Conservation (phyloP, 2,329 filamentous ascomycete species). For the Alternaria angustiovoidea region DNA sequence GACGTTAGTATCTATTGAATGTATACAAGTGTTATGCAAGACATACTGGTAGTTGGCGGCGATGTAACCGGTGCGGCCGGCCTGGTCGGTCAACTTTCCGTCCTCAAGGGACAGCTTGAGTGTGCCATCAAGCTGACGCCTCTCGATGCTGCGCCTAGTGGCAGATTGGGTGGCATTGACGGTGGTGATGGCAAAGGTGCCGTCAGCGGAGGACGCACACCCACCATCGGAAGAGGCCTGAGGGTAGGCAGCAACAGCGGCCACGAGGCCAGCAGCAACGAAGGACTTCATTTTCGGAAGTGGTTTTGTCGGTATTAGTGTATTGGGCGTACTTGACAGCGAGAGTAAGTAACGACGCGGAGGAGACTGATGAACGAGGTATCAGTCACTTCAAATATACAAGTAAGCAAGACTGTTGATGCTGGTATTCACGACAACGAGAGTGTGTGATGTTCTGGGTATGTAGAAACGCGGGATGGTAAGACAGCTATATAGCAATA, state of each 20-base stretch:
- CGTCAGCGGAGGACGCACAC: conserved; percentile 62
- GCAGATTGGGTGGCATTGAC: conserved; percentile 52
- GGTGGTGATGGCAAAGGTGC: conserved; percentile 68
- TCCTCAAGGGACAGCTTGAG: conserved; percentile 69
- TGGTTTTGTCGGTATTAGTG: conserved; percentile 12
- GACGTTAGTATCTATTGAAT: conserved; percentile 10
- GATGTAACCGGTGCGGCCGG: conserved; percentile 78
- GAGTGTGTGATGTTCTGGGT: conserved; percentile 24
- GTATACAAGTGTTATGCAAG: background rate
- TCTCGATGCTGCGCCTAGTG: conserved; percentile 36
- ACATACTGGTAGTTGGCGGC: conserved; percentile 74
- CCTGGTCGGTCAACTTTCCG: conserved; percentile 70
- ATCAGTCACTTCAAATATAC: conserved; percentile 39
- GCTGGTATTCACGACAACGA: conserved; percentile 40
- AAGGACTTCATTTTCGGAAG: conserved; percentile 43
- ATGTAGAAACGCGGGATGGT: conserved; percentile 20
- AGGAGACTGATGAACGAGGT: conserved; percentile 50
- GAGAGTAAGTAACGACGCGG: conserved; percentile 31
- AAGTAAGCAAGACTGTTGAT: conserved; percentile 9
- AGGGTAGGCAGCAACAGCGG: conserved; percentile 37
- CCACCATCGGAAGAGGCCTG: conserved; percentile 56
- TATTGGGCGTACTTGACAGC: conserved; percentile 20
- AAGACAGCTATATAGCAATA: conserved; percentile 43
- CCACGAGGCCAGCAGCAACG: conserved; percentile 40
- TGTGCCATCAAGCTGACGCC: conserved; percentile 48